Percentiles rank a stretch among this genome's conserved stretches.
These are phyloP conservation scores for Sugiyamaella chiloensis DNA, from an alignment of 805 yeast species.

Conservation along the genomic window DNA sequence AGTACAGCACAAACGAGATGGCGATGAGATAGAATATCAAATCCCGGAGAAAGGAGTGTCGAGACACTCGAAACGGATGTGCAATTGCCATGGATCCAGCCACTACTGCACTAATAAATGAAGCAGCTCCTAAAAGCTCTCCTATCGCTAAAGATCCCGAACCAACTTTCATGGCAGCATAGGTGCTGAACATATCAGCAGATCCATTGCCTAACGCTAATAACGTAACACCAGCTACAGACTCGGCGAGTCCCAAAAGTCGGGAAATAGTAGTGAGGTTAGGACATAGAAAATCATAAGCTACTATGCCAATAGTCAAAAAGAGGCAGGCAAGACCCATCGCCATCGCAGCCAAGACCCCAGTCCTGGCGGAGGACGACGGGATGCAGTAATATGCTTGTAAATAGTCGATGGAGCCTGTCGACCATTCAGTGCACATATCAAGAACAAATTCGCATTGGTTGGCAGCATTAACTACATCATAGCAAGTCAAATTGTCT, in stretches of 20 bases:
- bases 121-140: constrained; percentile 87
- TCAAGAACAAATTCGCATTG: constrained; percentile 40
- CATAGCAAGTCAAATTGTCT: constrained; percentile 7
- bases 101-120: constrained; percentile 75
- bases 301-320: constrained; percentile 67
- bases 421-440: constrained; percentile 34
- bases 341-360: constrained; percentile 17
- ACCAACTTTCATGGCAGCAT: constrained; percentile 71
- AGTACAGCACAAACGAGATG: constrained; percentile 47
- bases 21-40: constrained; percentile 52
- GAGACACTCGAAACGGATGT: constrained; percentile 57
- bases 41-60: constrained; percentile 55
- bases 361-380: constrained; percentile 9
- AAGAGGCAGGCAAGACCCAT: constrained; percentile 46
- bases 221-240: constrained; percentile 79
- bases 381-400: constrained; percentile 28
- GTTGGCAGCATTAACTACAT: constrained; percentile 24
- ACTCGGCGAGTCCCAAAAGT: constrained; percentile 62
- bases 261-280: constrained; percentile 66
- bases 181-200: constrained; percentile 84
- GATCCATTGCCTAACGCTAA: constrained; percentile 91
- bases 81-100: constrained; percentile 73
- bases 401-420: constrained; percentile 41
- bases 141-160: constrained; percentile 80
- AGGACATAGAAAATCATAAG: constrained; percentile 80